Percentiles rank a stretch among this genome's conserved stretches.
phyloP scores from a whole-genome alignment of 306 rosid species.

The Myrica gale region DNA sequence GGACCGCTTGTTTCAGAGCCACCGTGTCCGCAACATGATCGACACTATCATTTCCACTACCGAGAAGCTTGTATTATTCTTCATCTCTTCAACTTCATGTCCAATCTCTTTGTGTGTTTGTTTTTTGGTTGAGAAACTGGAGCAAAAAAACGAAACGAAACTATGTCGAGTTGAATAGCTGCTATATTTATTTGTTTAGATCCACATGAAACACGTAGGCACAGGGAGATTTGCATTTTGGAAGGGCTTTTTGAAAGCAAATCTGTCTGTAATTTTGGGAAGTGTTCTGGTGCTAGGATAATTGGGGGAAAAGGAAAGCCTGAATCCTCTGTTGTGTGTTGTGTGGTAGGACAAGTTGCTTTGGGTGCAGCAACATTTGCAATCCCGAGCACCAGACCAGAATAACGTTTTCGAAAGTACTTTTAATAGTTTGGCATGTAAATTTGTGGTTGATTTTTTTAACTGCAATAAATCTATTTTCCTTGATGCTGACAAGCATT shows the following conservation, averaged over 20 bases:
- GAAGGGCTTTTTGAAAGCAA: not conserved
- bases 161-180: not conserved
- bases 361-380: not conserved
- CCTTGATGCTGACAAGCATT: too few relatives aligned
- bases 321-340: not conserved
- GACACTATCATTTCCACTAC: conserved; percentile 69
- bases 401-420: not conserved
- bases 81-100: not conserved
- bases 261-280: not conserved
- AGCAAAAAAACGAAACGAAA: not conserved
- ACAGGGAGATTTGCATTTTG: not conserved
- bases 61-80: conserved; percentile 49
- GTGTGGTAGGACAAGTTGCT: not conserved
- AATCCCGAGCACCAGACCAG: not conserved
- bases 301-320: not conserved
- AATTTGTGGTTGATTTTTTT: not conserved
- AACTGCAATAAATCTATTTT: too few relatives aligned
- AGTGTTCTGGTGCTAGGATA: not conserved
- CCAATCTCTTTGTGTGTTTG: not conserved
- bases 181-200: not conserved
- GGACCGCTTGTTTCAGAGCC: conserved; percentile 87
- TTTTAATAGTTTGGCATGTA: not conserved
- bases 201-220: not conserved
- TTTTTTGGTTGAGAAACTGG: not conserved
- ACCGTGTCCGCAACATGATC: conserved; percentile 80